Base-by-base conservation (phyloP, 2,329 filamentous ascomycete species). In the Ascosphaera apis region DNA sequence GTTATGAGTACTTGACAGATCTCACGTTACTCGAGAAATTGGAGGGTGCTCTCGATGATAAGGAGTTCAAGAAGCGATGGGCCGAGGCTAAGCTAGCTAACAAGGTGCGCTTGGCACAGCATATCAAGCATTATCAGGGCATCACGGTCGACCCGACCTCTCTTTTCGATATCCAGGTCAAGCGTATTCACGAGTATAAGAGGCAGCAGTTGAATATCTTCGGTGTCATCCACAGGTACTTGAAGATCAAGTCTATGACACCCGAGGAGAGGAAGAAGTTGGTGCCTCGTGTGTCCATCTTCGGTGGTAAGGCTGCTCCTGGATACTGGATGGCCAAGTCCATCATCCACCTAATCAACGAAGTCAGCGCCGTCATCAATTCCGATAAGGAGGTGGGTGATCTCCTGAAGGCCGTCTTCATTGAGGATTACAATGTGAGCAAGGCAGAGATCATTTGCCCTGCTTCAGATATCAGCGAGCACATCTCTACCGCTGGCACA, bases 261-360 rank as follows among this genome's bases (percentile, higher is more conserved):
- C 64, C 80, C 0, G 80, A 83, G 47, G 77, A 92, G 53, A 72
- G 75, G 45, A 86, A 91, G 66, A 88, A 88, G 60, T 66, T 80
- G 41, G 69, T 76, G 32, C 82, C 84, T 12, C 76, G 86, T 36
- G 88, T 95, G 7, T 88, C 79, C 39, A 91, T 98, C 55, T 95
- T 98, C 53, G 88, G 88, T 51, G 88, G 88, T 48, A 98, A 98
- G 61, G 88, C 88, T 17, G 88, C 88, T 2, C 88, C 88, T 0
- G 88, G 88, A 12, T 98, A 98, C 65, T 98, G 88, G 88, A 98
- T 95, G 88, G 88, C 88, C 27, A 98, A 98, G 69, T 91, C 88
- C 30, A 83, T 93, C 45, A 98, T 98, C 47, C 86, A 95, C 53
- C 69, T 98, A 39, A 75, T 98, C 63, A 95, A 93, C 62, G 76